phyloP scores from a whole-genome alignment of 352 stramenopile species.

The Pythium dissotocum region DNA sequence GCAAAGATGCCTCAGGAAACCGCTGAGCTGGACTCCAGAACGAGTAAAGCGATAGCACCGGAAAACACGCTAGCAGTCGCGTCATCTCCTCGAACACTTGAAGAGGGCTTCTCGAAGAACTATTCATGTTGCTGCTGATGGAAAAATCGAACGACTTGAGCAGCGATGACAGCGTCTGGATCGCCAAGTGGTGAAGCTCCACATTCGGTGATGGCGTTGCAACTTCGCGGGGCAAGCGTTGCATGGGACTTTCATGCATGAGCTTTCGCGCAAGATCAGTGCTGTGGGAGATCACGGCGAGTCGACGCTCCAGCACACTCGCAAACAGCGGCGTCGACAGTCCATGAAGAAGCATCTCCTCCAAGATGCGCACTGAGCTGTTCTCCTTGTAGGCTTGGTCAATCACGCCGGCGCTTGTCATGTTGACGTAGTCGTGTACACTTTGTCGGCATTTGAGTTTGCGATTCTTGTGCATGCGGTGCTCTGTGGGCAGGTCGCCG shows the following conservation, averaged over 20 bases:
- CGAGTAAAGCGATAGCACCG: slow-evolving; percentile 73
- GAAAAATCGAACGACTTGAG: slow-evolving; percentile 74
- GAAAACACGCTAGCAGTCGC: slow-evolving; percentile 74
- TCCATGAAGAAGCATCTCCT: slow-evolving; percentile 80
- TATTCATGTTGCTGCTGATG: slow-evolving; percentile 16
- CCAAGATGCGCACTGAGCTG: slow-evolving; percentile 66
- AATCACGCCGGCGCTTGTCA: slow-evolving; percentile 79
- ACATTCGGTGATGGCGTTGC: slow-evolving; percentile 43
- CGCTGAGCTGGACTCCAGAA: slow-evolving; percentile 84
- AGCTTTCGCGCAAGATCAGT: slow-evolving; percentile 57
- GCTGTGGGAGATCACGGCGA: slow-evolving; percentile 84
- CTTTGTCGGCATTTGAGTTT: slow-evolving; percentile 82
- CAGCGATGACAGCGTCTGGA: slow-evolving; percentile 74
- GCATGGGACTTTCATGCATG: slow-evolving; percentile 49
- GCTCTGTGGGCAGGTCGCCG: slow-evolving; percentile 79
- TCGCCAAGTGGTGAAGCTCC: slow-evolving; percentile 82
- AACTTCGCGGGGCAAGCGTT: slow-evolving; percentile 41
- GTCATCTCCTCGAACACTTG: slow-evolving; percentile 79
- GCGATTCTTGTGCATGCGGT: slow-evolving; percentile 86
- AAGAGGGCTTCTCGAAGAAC: slow-evolving; percentile 26
- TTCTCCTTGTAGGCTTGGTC: slow-evolving; percentile 76
- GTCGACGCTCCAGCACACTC: slow-evolving; percentile 69
- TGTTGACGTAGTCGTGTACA: slow-evolving; percentile 77
- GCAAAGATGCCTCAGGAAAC: slow-evolving; percentile 53
- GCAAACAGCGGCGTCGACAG: slow-evolving; percentile 80